Evolutionary conservation across 306 rosid species (phyloP).

Genomic region (Acacia melanoxylon): DNA sequence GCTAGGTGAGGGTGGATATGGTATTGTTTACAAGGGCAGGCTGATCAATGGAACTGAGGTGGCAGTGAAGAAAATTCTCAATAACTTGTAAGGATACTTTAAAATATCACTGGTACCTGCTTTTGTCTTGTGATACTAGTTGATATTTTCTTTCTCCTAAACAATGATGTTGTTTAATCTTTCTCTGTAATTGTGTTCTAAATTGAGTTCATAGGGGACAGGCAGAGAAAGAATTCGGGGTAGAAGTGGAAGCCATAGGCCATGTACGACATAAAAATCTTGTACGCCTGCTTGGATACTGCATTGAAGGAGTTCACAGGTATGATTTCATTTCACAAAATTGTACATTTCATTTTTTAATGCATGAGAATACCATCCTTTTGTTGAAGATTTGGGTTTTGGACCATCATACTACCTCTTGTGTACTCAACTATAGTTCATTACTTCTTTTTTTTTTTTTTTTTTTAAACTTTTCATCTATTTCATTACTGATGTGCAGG

Average conservation of each 20-base stretch:
- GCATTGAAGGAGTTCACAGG: conserved; percentile 96
- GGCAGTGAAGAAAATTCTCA: conserved; percentile 94
- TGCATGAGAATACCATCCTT: not conserved
- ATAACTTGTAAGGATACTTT: conserved; percentile 77
- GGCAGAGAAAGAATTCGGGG: conserved; percentile 97
- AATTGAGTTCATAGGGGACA: conserved; percentile 71
- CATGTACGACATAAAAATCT: conserved; percentile 97
- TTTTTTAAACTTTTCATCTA: not conserved
- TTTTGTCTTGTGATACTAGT: not conserved
- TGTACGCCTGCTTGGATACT: conserved; percentile 88
- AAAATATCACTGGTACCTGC: not conserved
- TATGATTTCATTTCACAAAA: conserved; percentile 19
- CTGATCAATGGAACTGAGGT: conserved; percentile 90
- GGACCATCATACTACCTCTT: not conserved
- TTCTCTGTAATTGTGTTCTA: conserved; percentile 17
- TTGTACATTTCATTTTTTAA: not conserved
- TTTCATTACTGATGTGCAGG: conserved; percentile 47
- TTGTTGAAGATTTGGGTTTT: conserved; percentile 14
- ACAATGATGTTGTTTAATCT: conserved; percentile 25
- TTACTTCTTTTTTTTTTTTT: not conserved
- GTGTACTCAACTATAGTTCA: not conserved
- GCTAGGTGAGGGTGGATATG: conserved; percentile 98
- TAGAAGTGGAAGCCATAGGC: conserved; percentile 98
- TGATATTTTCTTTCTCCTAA: not conserved
- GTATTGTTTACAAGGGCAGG: conserved; percentile 84